A percentile compares a stretch with the other conserved stretches of the same genome.
These are phyloP conservation scores for Coemansia sp. DNA, from an alignment of 192 early-diverging fungal genomes.

Conservation along the genomic window DNA sequence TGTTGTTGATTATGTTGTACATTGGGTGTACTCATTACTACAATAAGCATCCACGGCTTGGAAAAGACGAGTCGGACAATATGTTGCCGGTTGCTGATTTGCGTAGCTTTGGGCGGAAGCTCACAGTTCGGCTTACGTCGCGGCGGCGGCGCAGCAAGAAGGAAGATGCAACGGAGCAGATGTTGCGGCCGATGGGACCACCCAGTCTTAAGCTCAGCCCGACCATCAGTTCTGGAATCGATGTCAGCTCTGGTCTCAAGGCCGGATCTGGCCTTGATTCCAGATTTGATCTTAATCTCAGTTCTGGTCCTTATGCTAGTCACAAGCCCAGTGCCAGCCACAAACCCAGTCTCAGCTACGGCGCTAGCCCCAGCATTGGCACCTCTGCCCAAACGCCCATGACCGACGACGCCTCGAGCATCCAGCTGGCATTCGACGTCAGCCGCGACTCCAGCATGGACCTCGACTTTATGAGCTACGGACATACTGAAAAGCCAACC, in stretches of 20 bases:
- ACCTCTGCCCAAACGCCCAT: slow-evolving; percentile 12
- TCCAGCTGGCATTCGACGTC: slow-evolving; percentile 33
- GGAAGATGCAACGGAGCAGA: not conserved
- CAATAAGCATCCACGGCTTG: slow-evolving; percentile 38
- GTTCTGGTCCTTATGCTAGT: too few species aligned
- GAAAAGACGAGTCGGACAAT: slow-evolving; percentile 18
- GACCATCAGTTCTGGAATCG: not conserved
- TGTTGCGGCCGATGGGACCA: not conserved
- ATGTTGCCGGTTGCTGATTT: slow-evolving; percentile 43
- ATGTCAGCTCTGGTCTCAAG: not conserved
- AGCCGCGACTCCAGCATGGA: slow-evolving; percentile 37
- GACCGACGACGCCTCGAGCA: slow-evolving; percentile 15
- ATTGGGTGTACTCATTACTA: slow-evolving; percentile 49
- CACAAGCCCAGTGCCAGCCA: not conserved
- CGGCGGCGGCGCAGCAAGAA: slow-evolving; percentile 15
- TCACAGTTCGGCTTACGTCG: slow-evolving; percentile 29
- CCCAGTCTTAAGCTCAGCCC: not conserved
- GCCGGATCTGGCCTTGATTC: too few species aligned
- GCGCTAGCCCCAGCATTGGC: slow-evolving; percentile 6
- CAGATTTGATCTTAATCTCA: too few species aligned
- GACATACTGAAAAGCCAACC: slow-evolving; percentile 5
- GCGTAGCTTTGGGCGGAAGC: slow-evolving; percentile 32
- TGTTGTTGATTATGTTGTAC: slow-evolving; percentile 34
- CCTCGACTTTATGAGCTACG: slow-evolving; percentile 6
- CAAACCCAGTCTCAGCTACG: not conserved